Evolutionary conservation across 1,284 basidiomycete species (phyloP).

Genomic region (Irpex sp.): DNA sequence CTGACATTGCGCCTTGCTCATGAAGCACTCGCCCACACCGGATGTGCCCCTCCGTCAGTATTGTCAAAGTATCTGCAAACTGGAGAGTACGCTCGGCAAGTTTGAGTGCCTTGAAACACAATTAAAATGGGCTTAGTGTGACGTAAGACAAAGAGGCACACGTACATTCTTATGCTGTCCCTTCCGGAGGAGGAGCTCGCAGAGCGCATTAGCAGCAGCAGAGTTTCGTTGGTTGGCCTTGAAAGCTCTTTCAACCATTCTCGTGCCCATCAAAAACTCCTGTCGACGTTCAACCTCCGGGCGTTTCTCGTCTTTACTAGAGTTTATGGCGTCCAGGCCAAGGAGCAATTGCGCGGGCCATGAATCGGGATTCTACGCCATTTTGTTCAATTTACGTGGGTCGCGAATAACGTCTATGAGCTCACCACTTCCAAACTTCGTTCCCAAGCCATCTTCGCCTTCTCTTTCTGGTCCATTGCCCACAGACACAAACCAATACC

Average conservation of each 20-base stretch:
- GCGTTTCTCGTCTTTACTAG: conserved; percentile 63
- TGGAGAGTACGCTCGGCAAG: conserved; percentile 90
- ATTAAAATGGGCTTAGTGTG: conserved; percentile 3
- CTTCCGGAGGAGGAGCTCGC: conserved; percentile 70
- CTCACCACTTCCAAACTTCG: conserved; percentile 78
- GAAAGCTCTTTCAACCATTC: conserved; percentile 70
- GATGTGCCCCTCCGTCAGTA: conserved; percentile 78
- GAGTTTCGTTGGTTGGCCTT: conserved; percentile 74
- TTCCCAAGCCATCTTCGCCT: conserved; percentile 86
- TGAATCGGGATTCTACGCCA: conserved; percentile 63
- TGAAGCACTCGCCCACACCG: conserved; percentile 79
- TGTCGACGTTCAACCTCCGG: conserved; percentile 59
- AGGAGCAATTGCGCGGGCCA: conserved; percentile 78
- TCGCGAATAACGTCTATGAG: conserved; percentile 13
- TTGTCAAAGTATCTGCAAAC: conserved; percentile 81
- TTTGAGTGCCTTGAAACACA: conserved; percentile 66
- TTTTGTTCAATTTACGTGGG: too few relatives aligned
- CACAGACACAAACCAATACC: conserved; percentile 92
- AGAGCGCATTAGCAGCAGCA: conserved; percentile 74
- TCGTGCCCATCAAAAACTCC: conserved; percentile 58
- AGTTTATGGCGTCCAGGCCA: conserved; percentile 82
- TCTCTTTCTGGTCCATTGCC: conserved; percentile 77
- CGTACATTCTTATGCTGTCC: conserved; percentile 52
- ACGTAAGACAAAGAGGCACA: background rate
- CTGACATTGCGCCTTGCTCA: conserved; percentile 53